Conservation (phyloP, 129 eudicot genomes). For the Pittosporum tobira region DNA sequence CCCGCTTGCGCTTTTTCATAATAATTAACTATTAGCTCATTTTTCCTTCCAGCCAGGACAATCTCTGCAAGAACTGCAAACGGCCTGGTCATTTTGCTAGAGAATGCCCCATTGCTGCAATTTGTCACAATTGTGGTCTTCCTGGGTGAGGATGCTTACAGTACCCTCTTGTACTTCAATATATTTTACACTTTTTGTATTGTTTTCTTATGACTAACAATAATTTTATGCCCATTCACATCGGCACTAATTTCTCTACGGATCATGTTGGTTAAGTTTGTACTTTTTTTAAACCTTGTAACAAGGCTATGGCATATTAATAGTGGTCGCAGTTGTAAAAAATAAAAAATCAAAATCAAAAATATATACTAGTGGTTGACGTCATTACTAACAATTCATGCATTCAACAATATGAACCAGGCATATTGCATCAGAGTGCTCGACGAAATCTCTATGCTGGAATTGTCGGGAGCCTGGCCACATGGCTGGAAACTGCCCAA, state of each 20-base stretch:
- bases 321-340: too few species aligned
- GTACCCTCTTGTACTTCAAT: too few species aligned
- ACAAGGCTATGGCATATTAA: too few species aligned
- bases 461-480: slow-evolving; percentile 97
- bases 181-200: too few species aligned
- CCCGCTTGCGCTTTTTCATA: background rate
- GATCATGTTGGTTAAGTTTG: too few species aligned
- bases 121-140: slow-evolving; percentile 92
- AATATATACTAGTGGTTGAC: background rate
- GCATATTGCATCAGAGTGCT: slow-evolving; percentile 82
- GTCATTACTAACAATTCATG: background rate
- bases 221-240: too few species aligned
- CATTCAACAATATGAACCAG: slow-evolving; percentile 26
- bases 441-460: slow-evolving; percentile 91
- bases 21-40: background rate
- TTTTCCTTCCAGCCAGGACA: slow-evolving; percentile 51
- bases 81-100: slow-evolving; percentile 93
- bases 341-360: too few species aligned
- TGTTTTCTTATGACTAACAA: too few species aligned
- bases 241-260: too few species aligned
- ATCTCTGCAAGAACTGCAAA: slow-evolving; percentile 86
- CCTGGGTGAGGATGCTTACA: slow-evolving; percentile 57
- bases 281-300: too few species aligned
- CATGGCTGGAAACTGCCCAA: slow-evolving; percentile 88
- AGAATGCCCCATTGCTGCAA: slow-evolving; percentile 90